Percentiles rank a stretch among this genome's conserved stretches.
phyloP scores from a whole-genome alignment of 78 protist genomes.

The Polysphondylium violaceum region DNA sequence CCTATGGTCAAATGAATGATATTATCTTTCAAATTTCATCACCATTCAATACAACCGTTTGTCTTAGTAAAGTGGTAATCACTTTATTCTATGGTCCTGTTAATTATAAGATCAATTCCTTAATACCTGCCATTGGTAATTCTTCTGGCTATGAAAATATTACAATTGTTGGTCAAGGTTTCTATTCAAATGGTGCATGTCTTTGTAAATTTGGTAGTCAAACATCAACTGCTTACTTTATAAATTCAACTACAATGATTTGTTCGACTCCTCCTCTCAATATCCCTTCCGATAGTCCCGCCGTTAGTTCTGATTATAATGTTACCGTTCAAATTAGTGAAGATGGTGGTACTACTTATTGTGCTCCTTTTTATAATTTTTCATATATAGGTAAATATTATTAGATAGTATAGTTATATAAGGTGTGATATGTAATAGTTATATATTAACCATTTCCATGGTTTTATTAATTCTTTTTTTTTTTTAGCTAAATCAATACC shows the following conservation, averaged over 20 bases:
- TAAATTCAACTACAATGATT: not conserved
- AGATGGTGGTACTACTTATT: conserved; percentile 29
- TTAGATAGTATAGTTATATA: too few species aligned
- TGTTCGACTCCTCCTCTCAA: conserved; percentile 16
- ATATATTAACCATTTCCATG: too few species aligned
- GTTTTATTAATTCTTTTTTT: too few species aligned
- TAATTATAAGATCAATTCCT: not conserved
- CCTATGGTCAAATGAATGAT: not conserved
- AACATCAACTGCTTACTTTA: not conserved
- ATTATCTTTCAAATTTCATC: not conserved
- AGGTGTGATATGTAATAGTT: too few species aligned
- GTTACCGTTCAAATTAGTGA: conserved; percentile 42
- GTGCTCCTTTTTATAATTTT: not conserved
- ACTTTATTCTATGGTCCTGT: conserved; percentile 55
- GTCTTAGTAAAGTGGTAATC: not conserved
- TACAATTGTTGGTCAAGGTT: conserved; percentile 4
- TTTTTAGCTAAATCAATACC: too few species aligned
- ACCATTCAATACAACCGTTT: not conserved
- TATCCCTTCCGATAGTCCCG: not conserved
- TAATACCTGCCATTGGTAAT: conserved; percentile 15
- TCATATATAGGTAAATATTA: not conserved
- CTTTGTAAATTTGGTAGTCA: conserved; percentile 34
- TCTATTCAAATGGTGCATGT: not conserved
- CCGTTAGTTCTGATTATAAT: not conserved
- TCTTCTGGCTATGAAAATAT: not conserved